These are phyloP conservation scores for Endocalyx cinctus DNA, from an alignment of 2,329 filamentous ascomycete genomes.

Conservation along the genomic window DNA sequence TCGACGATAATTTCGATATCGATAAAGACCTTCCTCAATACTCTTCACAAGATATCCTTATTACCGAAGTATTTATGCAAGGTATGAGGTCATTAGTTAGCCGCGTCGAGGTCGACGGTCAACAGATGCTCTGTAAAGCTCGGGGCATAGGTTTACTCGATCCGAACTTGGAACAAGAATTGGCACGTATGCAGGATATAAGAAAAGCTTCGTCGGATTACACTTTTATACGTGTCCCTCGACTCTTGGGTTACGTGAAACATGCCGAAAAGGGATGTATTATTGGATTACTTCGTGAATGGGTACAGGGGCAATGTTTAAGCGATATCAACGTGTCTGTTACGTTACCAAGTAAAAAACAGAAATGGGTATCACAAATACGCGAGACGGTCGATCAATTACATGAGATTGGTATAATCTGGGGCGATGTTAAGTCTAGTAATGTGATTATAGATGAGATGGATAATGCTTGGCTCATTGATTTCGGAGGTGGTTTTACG, in stretches of 20 bases:
- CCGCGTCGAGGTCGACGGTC: background rate
- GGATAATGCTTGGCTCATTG: constrained; percentile 5
- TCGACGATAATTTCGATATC: background rate
- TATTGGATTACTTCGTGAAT: constrained; percentile 1
- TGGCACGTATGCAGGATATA: constrained; percentile 10
- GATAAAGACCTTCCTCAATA: background rate
- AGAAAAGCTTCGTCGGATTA: constrained; percentile 3
- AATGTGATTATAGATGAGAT: constrained; percentile 3
- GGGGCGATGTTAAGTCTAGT: constrained; percentile 4
- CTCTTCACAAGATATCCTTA: background rate
- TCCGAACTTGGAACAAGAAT: constrained; percentile 12
- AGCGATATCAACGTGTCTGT: background rate
- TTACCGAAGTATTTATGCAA: background rate
- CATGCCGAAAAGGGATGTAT: background rate
- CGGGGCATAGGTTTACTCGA: constrained; percentile 6
- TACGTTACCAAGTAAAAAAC: background rate
- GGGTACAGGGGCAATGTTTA: background rate
- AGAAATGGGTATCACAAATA: constrained; percentile 1
- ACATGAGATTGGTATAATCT: constrained; percentile 1
- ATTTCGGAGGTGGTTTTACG: constrained; percentile 20
- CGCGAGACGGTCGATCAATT: background rate
- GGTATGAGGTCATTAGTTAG: background rate
- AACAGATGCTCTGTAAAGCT: constrained; percentile 14
- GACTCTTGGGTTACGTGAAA: background rate
- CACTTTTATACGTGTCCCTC: constrained; percentile 4